Evolutionary conservation across 2,329 filamentous ascomycete species (phyloP).

Genomic region (Fusarium sp.): DNA sequence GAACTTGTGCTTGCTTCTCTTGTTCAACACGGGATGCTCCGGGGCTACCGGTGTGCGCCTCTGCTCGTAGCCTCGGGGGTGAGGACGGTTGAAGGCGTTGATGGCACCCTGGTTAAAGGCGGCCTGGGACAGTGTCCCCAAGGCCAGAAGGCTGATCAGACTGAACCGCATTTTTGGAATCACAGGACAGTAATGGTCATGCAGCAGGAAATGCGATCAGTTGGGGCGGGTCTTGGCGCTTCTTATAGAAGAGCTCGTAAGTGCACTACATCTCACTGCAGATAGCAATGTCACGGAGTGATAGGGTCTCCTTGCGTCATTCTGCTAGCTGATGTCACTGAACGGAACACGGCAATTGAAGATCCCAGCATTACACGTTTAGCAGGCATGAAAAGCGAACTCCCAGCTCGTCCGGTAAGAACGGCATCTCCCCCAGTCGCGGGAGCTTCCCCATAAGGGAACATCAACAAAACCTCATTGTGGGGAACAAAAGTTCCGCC

Average conservation of each 20-base stretch:
- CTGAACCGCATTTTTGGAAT: constrained; percentile 40
- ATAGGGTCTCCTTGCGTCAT: constrained; percentile 10
- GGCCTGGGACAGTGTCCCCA: constrained; percentile 44
- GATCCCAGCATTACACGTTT: constrained; percentile 7
- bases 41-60: constrained; percentile 17
- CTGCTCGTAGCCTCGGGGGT: constrained; percentile 25
- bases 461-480: constrained; percentile 1
- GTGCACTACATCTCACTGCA: neutral
- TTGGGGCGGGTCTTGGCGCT: neutral
- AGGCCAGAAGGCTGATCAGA: constrained; percentile 38
- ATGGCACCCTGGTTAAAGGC: constrained; percentile 43
- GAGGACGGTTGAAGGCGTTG: constrained; percentile 37
- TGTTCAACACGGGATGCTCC: constrained; percentile 13
- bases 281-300: neutral
- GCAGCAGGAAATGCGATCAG: neutral
- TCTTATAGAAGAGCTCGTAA: constrained; percentile 12
- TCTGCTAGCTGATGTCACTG: constrained; percentile 21
- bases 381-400: neutral
- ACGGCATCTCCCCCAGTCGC: constrained; percentile 19
- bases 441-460: constrained; percentile 20
- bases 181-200: constrained; percentile 2
- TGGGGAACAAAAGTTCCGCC: constrained; percentile 37
- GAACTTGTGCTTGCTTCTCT: constrained; percentile 38
- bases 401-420: constrained; percentile 20
- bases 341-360: constrained; percentile 31